A percentile compares a stretch with the other conserved stretches of the same genome.
phyloP scores from a whole-genome alignment of 2,329 filamentous ascomycete species.

The Cercospora beticola region DNA sequence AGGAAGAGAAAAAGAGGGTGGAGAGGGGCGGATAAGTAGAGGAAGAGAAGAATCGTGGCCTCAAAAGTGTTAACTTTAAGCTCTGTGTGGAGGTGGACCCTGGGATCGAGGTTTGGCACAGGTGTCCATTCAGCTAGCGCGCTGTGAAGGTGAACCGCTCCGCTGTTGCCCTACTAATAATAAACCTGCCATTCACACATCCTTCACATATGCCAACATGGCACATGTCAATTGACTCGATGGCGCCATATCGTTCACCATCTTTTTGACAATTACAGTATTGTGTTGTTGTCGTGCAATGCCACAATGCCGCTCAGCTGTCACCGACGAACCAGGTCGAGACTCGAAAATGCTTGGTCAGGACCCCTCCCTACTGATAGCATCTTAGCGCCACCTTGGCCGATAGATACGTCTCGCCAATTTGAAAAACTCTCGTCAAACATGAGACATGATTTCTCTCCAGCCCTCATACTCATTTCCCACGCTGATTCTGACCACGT shows the following conservation, averaged over 20 bases:
- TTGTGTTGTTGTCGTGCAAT: neutral
- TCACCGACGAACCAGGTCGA: neutral
- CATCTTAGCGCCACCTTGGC: neutral
- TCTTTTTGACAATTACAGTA: neutral
- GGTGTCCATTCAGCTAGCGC: neutral
- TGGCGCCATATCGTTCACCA: neutral
- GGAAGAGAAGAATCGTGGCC: conserved; percentile 1
- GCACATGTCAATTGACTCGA: neutral
- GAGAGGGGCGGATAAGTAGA: neutral
- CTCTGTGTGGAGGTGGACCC: neutral
- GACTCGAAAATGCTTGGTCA: neutral
- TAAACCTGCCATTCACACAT: neutral
- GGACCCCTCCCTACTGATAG: neutral
- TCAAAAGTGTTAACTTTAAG: conserved; percentile 1
- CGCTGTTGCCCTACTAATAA: neutral
- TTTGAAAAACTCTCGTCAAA: neutral
- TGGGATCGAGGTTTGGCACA: neutral
- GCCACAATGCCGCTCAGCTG: neutral
- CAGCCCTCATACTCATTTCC: neutral
- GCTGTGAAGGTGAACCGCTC: neutral
- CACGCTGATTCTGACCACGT: neutral
- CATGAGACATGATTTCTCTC: neutral
- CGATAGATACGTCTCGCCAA: neutral
- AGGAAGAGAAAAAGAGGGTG: neutral
- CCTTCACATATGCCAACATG: neutral